Evolutionary conservation across 164 flowering plant species (phyloP), one percentile per base, ranked within the genome.

Genomic region (Platanus orientalis): DNA sequence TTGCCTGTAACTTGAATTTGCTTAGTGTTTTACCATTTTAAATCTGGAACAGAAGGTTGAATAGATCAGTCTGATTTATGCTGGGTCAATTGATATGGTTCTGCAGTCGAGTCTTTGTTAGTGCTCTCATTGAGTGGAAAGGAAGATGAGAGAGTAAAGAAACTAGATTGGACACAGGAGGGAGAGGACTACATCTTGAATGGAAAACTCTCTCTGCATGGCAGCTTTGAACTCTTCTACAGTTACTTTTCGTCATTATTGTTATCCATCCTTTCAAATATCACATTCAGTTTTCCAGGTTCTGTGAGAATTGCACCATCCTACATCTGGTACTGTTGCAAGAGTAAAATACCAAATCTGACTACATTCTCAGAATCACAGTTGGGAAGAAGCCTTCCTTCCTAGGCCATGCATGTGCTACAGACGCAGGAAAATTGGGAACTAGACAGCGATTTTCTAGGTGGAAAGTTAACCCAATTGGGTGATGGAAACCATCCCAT

Each of bases 201-300:
- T 82, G 36, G 90, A 83, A 77, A 88, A 86, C 61, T 88, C 89
- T 73, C 82, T 81, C 57, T 82, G 78, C 92, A 88, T 88, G n/a
- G 92, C 96, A 20, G 81, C 90, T 72, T 84, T 88, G 66, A 88
- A 86, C 75, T 88, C 92, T 4, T 88, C 96, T 16, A 84, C 83
- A 1, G 88, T 79, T 30, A 86, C 85, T 69, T 79, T 80, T 92
- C 91, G 65, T 88, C 92, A 49, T 75, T 83, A 64, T 88, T 86
- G 20, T 87, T 82, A 73, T 86, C 92, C 90, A 88, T 88, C 48
- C 50, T 69, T 16, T 84, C 91, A 48, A 86, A 88, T 70, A 86
- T 78, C 71, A 86, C 96, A 50, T 86, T 92, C 27, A 86, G 63
- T 63, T 86, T 88, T 19, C 96, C 88, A 0, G 90, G 90, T 71